Percentiles rank a stretch among this genome's conserved stretches.
Conservation (phyloP, 129 eudicot species). For the Pulicaria dysenterica region DNA sequence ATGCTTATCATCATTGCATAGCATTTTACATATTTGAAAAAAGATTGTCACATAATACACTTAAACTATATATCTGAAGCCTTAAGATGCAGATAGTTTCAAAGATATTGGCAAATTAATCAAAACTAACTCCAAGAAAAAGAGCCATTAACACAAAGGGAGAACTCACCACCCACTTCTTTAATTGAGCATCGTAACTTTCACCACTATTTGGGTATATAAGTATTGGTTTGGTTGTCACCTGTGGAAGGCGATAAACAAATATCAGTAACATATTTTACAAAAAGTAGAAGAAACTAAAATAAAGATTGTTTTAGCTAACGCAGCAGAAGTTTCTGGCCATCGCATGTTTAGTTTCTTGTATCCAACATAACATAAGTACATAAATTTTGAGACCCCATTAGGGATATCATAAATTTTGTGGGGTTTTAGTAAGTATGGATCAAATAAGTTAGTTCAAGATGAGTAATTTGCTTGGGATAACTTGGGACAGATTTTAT, state of each 20-base stretch:
- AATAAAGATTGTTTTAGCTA: background rate
- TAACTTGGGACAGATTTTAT: background rate
- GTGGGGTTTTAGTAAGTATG: background rate
- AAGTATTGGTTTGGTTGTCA: conserved; percentile 70
- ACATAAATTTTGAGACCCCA: background rate
- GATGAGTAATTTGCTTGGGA: conserved; percentile 1
- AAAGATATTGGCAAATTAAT: background rate
- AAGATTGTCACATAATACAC: background rate
- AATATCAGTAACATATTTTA: background rate
- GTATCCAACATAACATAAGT: too few relatives aligned
- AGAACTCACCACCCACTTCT: conserved; percentile 82
- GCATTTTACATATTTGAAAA: background rate
- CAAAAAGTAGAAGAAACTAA: background rate
- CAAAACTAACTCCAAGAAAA: background rate
- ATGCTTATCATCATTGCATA: background rate
- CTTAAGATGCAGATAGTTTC: background rate
- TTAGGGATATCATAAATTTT: background rate
- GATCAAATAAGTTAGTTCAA: background rate
- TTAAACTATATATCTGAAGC: background rate
- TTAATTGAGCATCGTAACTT: conserved; percentile 57
- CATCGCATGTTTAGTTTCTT: too few relatives aligned
- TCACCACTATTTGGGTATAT: conserved; percentile 86
- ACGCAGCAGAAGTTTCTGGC: too few relatives aligned
- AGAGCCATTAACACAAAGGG: background rate
- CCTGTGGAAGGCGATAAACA: conserved; percentile 43